phyloP scores from a whole-genome alignment of 169 alveolate genomes.

The Amoebophrya sp. region DNA sequence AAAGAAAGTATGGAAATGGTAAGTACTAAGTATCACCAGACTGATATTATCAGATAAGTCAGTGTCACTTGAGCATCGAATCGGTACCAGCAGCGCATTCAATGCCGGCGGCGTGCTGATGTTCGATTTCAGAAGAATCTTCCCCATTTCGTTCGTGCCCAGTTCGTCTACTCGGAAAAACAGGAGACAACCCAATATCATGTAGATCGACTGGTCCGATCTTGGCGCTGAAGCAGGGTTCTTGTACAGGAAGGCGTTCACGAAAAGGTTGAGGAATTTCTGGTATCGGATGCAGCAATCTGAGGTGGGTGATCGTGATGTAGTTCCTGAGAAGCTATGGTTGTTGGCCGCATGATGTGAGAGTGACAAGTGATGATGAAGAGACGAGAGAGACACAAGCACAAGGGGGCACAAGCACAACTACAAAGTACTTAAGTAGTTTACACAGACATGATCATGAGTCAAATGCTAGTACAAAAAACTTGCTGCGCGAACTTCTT shows the following conservation, averaged over 20 bases:
- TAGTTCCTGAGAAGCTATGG: neutral
- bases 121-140: neutral
- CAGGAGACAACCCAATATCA: neutral
- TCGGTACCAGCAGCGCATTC: neutral
- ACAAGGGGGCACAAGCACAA: neutral
- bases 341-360: no score
- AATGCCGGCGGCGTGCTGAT: slow-evolving; percentile 2
- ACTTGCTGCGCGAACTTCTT: slow-evolving; percentile 9
- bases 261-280: slow-evolving; percentile 3
- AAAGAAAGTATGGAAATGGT: no score
- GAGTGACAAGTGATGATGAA: no score
- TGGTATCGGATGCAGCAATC: slow-evolving; percentile 22
- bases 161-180: neutral
- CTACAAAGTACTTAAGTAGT: no score
- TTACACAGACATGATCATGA: no score
- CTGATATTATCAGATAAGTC: no score
- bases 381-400: neutral
- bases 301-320: neutral
- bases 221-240: neutral
- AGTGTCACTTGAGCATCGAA: no score
- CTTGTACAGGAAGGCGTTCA: slow-evolving; percentile 21
- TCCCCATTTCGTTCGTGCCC: neutral
- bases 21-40: no score
- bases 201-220: neutral
- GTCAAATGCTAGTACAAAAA: no score